These are phyloP conservation scores for Cladosporium sp. DNA, from an alignment of 2,329 filamentous ascomycete species.

Conservation along the genomic window DNA sequence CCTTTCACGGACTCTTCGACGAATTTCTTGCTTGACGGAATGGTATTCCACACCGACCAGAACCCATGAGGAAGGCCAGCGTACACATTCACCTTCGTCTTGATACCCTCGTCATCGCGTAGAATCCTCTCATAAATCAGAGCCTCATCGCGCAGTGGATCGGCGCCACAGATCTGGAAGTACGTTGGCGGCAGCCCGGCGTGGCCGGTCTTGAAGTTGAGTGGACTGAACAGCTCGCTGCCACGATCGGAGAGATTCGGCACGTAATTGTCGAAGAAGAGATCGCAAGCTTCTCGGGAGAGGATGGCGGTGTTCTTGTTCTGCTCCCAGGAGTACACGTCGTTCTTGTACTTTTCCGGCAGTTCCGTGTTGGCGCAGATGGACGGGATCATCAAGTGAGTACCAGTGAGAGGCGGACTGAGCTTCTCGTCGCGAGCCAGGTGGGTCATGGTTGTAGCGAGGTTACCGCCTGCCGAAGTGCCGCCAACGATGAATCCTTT, in stretches of 20 bases:
- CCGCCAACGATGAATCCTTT: slow-evolving; percentile 54
- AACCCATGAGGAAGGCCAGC: slow-evolving; percentile 46
- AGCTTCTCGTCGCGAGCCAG: slow-evolving; percentile 44
- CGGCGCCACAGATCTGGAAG: slow-evolving; percentile 51
- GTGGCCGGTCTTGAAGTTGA: slow-evolving; percentile 34
- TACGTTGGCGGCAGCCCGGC: slow-evolving; percentile 45
- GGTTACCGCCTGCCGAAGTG: slow-evolving; percentile 54
- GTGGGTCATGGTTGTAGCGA: slow-evolving; percentile 50
- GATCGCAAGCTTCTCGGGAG: slow-evolving; percentile 24
- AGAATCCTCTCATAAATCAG: slow-evolving; percentile 48
- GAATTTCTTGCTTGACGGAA: slow-evolving; percentile 32
- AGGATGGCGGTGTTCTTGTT: slow-evolving; percentile 41
- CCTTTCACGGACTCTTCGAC: slow-evolving; percentile 33
- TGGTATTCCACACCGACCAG: slow-evolving; percentile 34
- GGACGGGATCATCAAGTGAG: slow-evolving; percentile 50
- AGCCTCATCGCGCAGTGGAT: slow-evolving; percentile 52
- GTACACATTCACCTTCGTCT: slow-evolving; percentile 47
- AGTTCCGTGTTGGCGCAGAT: slow-evolving; percentile 44
- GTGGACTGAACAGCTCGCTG: slow-evolving; percentile 31
- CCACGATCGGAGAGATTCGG: not conserved
- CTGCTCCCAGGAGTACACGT: slow-evolving; percentile 45
- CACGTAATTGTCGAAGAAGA: slow-evolving; percentile 23
- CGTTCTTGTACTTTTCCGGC: slow-evolving; percentile 39
- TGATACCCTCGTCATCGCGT: slow-evolving; percentile 41
- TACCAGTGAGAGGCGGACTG: slow-evolving; percentile 46